Percentiles rank a stretch among this genome's conserved stretches.
phyloP scores from a whole-genome alignment of 2,329 filamentous ascomycete genomes.

The Incumbomyces delicatus region DNA sequence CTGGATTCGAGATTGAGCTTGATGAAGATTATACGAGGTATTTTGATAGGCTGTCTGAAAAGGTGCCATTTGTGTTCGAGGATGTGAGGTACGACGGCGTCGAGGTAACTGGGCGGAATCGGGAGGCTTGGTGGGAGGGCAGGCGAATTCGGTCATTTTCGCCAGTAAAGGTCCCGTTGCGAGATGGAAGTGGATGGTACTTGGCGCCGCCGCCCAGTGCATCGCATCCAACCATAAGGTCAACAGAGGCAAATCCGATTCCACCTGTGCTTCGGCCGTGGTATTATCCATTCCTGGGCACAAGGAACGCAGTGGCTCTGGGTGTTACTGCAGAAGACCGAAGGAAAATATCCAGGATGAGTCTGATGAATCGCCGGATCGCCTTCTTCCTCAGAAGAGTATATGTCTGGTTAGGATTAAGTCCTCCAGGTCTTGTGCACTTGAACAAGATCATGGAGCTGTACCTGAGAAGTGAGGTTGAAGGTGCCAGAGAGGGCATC shows the following conservation, averaged over 20 bases:
- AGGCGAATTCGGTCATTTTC: not conserved
- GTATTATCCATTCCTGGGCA: slow-evolving; percentile 20
- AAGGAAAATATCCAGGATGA: slow-evolving; percentile 14
- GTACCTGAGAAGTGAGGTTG: slow-evolving; percentile 13
- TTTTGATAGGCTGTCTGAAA: slow-evolving; percentile 8
- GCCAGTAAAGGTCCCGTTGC: slow-evolving; percentile 4
- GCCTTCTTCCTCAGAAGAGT: slow-evolving; percentile 11
- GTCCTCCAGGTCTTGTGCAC: slow-evolving; percentile 12
- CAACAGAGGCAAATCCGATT: not conserved
- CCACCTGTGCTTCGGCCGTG: slow-evolving; percentile 14
- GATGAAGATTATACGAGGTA: slow-evolving; percentile 22
- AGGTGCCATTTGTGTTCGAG: not conserved
- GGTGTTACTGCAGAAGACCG: slow-evolving; percentile 13
- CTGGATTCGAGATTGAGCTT: slow-evolving; percentile 22
- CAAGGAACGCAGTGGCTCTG: slow-evolving; percentile 4
- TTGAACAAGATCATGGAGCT: slow-evolving; percentile 12
- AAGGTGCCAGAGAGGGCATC: slow-evolving; percentile 11
- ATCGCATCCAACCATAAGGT: not conserved
- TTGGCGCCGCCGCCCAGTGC: not conserved
- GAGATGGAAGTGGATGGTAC: not conserved
- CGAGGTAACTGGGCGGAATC: not conserved
- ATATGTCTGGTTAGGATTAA: slow-evolving; percentile 14
- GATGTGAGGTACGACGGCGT: not conserved
- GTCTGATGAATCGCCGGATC: slow-evolving; percentile 3
- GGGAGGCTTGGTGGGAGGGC: not conserved